Percentiles rank a stretch among this genome's conserved stretches.
Conservation (phyloP, 352 stramenopile species). For the Phytophthora rubi region DNA sequence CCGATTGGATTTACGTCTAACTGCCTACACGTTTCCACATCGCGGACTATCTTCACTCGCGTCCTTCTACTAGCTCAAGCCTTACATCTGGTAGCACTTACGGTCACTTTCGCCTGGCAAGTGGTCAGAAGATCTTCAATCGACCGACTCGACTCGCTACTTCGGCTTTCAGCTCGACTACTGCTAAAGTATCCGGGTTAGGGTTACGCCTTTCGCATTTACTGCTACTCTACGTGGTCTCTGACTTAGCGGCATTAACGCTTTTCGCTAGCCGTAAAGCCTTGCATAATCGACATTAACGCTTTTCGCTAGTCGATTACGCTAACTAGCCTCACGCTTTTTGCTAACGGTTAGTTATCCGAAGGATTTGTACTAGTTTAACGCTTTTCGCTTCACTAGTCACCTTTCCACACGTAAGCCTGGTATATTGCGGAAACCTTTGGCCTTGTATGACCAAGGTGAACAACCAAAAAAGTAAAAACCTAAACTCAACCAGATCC, state of each 20-base stretch:
- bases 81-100: too few relatives aligned
- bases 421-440: too few relatives aligned
- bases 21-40: neutral
- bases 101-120: too few relatives aligned
- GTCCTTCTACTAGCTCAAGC: neutral
- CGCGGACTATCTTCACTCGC: neutral
- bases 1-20: neutral
- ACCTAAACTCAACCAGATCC: neutral
- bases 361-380: neutral
- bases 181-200: neutral
- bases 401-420: too few relatives aligned
- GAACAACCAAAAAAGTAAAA: neutral
- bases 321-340: neutral
- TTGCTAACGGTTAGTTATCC: neutral
- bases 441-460: slow-evolving; percentile 2
- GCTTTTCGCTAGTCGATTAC: slow-evolving; percentile 1
- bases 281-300: neutral
- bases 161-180: neutral
- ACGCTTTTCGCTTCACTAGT: neutral
- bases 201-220: neutral
- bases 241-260: slow-evolving; percentile 3
- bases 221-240: neutral
- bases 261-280: slow-evolving; percentile 2
- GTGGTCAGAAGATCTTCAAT: too few relatives aligned
- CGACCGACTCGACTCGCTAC: neutral